Evolutionary conservation across 2,329 filamentous ascomycete genomes (phyloP), one percentile per base, ranked within the genome.

Genomic region (Botrytis sinoallii): DNA sequence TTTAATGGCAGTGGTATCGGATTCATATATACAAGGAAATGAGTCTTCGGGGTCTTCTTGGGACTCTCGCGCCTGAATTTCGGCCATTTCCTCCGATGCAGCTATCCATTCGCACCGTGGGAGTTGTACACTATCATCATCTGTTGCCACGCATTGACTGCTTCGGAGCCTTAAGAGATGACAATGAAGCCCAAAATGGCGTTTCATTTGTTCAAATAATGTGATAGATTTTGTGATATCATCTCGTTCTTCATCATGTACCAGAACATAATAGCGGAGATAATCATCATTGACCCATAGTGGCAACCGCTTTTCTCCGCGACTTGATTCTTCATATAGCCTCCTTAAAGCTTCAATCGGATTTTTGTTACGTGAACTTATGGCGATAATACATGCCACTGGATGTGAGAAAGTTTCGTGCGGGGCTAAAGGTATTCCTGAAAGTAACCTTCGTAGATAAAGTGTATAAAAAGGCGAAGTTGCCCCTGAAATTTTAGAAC

Each of bases 121-220:
- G 35, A 98, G 86, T 70, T 90, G 89, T 78, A 94, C 89, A 79
- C 93, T 95, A 80, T 98, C 95, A 81, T 98, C 95, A 81, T 98
- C 96, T 1, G 94, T 95, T 76, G 95, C 90, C 52, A 93, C 91
- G 82, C 94, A 95, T 80, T 94, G 92, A 55, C 90, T 92, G 79
- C 93, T 97, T 78, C 95, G 89, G 69, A 99, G 85, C 76, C 97
- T 87, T 48, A 99, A 86, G 18, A 99, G 86, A 83, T 99, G 96
- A 81, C 96, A 99, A 83, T 99, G 95, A 66, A 98, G 85, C 2
- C 96, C 96, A 76, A 99, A 93, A 83, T 98, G 94, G n/a, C 96
- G 90, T 83, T 98, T 99, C 97, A 99, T 99, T 82, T 98, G 94
- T 78, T 99, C 96, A 82, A 97, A 99, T 42, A 98, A 86, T 29